Percentiles rank a stretch among this genome's conserved stretches.
Conservation (phyloP, 225 moss, liverwort and hornwort species). For the Polytrichum formosum region DNA sequence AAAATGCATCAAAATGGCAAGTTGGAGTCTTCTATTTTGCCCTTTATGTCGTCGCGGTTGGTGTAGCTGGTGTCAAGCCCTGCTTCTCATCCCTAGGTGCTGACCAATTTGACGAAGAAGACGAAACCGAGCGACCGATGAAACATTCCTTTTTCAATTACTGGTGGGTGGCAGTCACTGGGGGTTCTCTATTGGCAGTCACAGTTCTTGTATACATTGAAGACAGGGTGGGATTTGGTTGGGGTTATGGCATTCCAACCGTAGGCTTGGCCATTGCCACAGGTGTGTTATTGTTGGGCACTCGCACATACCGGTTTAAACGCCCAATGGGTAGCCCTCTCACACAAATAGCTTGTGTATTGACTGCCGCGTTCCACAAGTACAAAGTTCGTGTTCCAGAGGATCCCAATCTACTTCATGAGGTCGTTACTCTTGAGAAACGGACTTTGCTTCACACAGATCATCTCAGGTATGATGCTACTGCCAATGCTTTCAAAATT, state of each 20-base stretch:
- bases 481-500: not conserved
- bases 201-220: conserved; percentile 51
- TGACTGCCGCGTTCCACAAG: conserved; percentile 49
- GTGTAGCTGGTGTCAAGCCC: conserved; percentile 49
- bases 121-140: conserved; percentile 45
- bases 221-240: conserved; percentile 44
- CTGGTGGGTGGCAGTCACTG: conserved; percentile 47
- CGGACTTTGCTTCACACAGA: conserved; percentile 29
- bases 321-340: conserved; percentile 52
- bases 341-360: conserved; percentile 47
- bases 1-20: conserved; percentile 39
- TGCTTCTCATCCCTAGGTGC: conserved; percentile 51
- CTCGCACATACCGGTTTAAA: conserved; percentile 46
- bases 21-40: conserved; percentile 42
- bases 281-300: conserved; percentile 39
- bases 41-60: conserved; percentile 56
- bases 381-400: conserved; percentile 3
- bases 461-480: conserved; percentile 23
- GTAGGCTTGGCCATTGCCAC: conserved; percentile 27
- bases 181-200: conserved; percentile 34
- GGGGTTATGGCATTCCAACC: conserved; percentile 68
- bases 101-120: conserved; percentile 69
- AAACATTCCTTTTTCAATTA: conserved; percentile 51
- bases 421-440: conserved; percentile 16
- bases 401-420: conserved; percentile 33